These are phyloP conservation scores for Escallonia rubra DNA, from an alignment of 129 eudicot species.

Conservation along the genomic window DNA sequence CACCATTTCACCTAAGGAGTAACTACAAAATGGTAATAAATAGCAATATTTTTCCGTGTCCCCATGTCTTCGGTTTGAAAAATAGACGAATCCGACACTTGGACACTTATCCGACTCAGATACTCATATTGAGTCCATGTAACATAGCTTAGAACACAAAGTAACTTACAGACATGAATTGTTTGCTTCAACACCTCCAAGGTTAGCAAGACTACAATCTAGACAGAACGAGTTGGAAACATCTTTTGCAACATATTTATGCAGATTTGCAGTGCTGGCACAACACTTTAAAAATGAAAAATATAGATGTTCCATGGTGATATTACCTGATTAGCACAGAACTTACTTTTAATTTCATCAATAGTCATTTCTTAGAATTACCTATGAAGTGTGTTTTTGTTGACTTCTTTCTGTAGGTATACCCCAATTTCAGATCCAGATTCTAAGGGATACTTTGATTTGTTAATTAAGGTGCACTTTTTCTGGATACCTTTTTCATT, in stretches of 20 bases:
- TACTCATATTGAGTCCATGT: no score
- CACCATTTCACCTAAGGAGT: no score
- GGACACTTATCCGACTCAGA: no score
- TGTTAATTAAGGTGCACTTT: slow-evolving; percentile 72
- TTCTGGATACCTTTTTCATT: neutral
- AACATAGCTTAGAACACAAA: no score
- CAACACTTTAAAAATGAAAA: neutral
- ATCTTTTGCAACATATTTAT: neutral
- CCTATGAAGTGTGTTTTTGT: slow-evolving; percentile 11
- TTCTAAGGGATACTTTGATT: slow-evolving; percentile 87
- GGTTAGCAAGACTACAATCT: no score
- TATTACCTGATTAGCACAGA: neutral
- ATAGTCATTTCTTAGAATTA: neutral
- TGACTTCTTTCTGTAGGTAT: slow-evolving; percentile 53
- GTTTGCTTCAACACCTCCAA: no score
- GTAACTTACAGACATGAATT: no score
- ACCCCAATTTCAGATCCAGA: slow-evolving; percentile 97
- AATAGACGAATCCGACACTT: no score
- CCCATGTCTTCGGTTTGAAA: no score
- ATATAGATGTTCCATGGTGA: neutral
- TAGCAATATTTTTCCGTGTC: no score
- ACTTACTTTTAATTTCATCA: neutral
- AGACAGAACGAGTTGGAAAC: no score
- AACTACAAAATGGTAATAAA: no score
- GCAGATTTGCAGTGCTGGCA: neutral